Evolutionary conservation across 2,329 filamentous ascomycete genomes (phyloP).

Genomic region (Didymosphaeria variabile): DNA sequence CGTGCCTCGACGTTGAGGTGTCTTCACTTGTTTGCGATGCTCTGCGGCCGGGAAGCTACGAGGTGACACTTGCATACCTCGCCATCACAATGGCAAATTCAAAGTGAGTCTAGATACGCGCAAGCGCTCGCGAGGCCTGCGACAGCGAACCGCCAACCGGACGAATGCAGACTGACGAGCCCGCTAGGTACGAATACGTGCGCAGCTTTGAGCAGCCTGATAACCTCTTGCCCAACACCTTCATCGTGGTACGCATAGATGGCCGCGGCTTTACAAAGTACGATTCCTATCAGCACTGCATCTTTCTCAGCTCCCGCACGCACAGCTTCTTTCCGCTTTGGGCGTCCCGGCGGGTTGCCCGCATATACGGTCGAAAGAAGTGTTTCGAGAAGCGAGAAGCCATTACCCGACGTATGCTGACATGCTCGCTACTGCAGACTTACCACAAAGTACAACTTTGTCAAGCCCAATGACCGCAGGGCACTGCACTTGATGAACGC

Average conservation of each 20-base stretch:
- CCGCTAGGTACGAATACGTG: conserved; percentile 87
- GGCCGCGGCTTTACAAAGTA: conserved; percentile 95
- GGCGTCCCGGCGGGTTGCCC: conserved; percentile 26
- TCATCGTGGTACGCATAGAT: conserved; percentile 94
- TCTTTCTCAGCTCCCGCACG: background rate
- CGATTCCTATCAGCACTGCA: conserved; percentile 5
- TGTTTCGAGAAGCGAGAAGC: conserved; percentile 14
- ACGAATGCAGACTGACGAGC: conserved; percentile 11
- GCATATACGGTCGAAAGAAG: conserved; percentile 15
- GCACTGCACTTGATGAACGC: conserved; percentile 95
- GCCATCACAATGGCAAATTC: conserved; percentile 36
- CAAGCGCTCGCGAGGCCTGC: background rate
- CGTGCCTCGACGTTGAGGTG: conserved; percentile 12
- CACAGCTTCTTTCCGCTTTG: conserved; percentile 13
- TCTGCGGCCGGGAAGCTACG: conserved; percentile 15
- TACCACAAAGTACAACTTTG: conserved; percentile 82
- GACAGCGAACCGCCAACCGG: background rate
- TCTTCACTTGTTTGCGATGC: conserved; percentile 18
- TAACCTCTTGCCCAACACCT: conserved; percentile 84
- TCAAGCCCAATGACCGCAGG: conserved; percentile 90
- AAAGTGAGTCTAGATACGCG: conserved; percentile 22
- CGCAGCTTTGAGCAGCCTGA: conserved; percentile 87
- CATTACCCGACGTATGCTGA: conserved; percentile 13
- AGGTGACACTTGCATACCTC: conserved; percentile 7
- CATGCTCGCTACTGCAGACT: conserved; percentile 63